A percentile compares a stretch with the other conserved stretches of the same genome.
Evolutionary conservation across 257 asterid species (phyloP).

Genomic region (Salvia miltiorrhiza): DNA sequence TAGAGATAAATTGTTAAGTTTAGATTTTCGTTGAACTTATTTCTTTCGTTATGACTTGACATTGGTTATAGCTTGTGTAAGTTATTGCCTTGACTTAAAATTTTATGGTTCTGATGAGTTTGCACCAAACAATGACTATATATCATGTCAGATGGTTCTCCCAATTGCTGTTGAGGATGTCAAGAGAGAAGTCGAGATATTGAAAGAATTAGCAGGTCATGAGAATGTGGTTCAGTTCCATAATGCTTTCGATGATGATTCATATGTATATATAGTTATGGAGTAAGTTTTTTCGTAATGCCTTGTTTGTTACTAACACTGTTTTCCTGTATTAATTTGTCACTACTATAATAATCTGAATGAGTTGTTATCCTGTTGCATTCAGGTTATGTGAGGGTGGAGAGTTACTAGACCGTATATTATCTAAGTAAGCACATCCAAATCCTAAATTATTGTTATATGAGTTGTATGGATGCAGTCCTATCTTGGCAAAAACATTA

Average conservation of each 20-base stretch:
- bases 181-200: conserved; percentile 90
- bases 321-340: neutral
- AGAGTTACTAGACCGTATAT: conserved; percentile 86
- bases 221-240: conserved; percentile 96
- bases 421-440: conserved; percentile 63
- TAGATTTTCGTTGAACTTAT: neutral
- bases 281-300: conserved; percentile 64
- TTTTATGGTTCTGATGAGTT: neutral
- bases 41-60: too few relatives aligned
- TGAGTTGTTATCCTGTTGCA: conserved; percentile 8
- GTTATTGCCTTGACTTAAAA: neutral
- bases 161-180: conserved; percentile 99
- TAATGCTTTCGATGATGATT: conserved; percentile 86
- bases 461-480: neutral
- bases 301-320: neutral
- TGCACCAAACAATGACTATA: conserved; percentile 5
- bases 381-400: conserved; percentile 96
- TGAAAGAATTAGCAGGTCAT: conserved; percentile 90
- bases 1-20: neutral
- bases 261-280: conserved; percentile 88
- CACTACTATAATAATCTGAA: conserved; percentile 7
- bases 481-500: conserved; percentile 6
- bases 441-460: conserved; percentile 1
- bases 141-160: conserved; percentile 78
- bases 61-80: neutral